Evolutionary conservation across 1,139 yeast genomes (phyloP).

Genomic region (Geotrichum candidum): DNA sequence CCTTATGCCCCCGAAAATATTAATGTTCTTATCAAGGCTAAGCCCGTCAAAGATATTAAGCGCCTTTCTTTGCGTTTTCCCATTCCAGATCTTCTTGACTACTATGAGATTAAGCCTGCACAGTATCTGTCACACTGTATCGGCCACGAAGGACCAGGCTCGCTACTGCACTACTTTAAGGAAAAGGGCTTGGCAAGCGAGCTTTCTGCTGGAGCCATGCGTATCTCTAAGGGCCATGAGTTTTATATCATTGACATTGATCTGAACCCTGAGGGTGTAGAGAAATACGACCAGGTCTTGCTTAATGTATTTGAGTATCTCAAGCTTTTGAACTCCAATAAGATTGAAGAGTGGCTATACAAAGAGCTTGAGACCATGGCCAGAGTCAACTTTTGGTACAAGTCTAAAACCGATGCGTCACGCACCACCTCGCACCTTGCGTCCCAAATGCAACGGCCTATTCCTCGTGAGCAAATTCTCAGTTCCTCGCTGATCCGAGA

Average conservation of each 20-base stretch:
- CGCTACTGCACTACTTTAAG: slow-evolving; percentile 65
- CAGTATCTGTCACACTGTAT: slow-evolving; percentile 70
- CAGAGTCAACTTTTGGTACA: slow-evolving; percentile 53
- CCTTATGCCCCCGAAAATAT: slow-evolving; percentile 45
- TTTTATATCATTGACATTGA: slow-evolving; percentile 64
- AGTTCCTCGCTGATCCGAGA: slow-evolving; percentile 53
- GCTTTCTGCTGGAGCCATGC: slow-evolving; percentile 67
- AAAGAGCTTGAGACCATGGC: slow-evolving; percentile 46
- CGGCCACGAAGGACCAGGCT: slow-evolving; percentile 91
- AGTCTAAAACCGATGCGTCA: slow-evolving; percentile 60
- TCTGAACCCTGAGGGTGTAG: slow-evolving; percentile 66
- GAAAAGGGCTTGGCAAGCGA: slow-evolving; percentile 72
- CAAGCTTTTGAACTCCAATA: slow-evolving; percentile 46
- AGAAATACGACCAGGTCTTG: slow-evolving; percentile 55
- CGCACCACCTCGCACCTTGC: slow-evolving; percentile 52
- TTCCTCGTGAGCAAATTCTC: slow-evolving; percentile 62
- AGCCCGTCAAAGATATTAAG: slow-evolving; percentile 77
- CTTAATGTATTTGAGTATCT: slow-evolving; percentile 65
- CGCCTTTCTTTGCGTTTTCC: slow-evolving; percentile 61
- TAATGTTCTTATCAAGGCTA: slow-evolving; percentile 54
- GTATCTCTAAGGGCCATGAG: slow-evolving; percentile 64
- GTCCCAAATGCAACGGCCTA: slow-evolving; percentile 43
- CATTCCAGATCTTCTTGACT: slow-evolving; percentile 62
- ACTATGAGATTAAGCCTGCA: slow-evolving; percentile 65
- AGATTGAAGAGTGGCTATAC: slow-evolving; percentile 56